Base-by-base conservation (phyloP, 148 eudicot species). In the Bassia scoparia region DNA sequence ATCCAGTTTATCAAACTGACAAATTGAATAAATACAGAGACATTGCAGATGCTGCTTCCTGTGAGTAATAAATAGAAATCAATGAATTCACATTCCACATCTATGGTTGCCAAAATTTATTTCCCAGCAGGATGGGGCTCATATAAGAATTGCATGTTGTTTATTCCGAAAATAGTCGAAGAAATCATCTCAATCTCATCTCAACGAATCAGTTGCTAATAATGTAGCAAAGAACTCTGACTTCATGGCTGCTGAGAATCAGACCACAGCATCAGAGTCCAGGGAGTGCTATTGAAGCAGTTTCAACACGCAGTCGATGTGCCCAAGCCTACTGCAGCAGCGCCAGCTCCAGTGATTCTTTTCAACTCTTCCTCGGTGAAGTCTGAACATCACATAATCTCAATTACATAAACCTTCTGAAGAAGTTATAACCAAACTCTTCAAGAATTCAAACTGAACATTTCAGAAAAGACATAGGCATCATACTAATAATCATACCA, bases 241-340 rank as follows among this genome's bases (percentile, higher is more conserved):
- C 54, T 69, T 66, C 38, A 59, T 35, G 73, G 79, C 64, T 70
- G 55, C 74, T 61, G 84, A 53, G 91, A 86, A 74, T 89, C 97
- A 44, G 97, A 94, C 98, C 98, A 94, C 65, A 91, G 77, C 89
- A 91, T 94, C 33, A 89, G 77, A 33, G 96, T 80, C 76, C 67
- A 94, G 81, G 81, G 70, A 94, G 97, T 43, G 93, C 86, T 53
- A 94, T 75, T 68, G 98, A 84, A n/a, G 98, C 98, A 11, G 98
- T 94, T 86, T 94, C 98, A 71, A 91, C 96, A 23, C 97, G 89
- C 61, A 94, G 81, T 27, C 97, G 96, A 76, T 89, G 88, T 48
- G 93, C 98, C 98, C 26, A 94, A 88, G 60, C 98, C 96, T 58
- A 91, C 93, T 37, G 96, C 78, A 52, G 81, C 84, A 46, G 85